Evolutionary conservation across 2,329 filamentous ascomycete genomes (phyloP).

Genomic region (Orbilia brochopaga): DNA sequence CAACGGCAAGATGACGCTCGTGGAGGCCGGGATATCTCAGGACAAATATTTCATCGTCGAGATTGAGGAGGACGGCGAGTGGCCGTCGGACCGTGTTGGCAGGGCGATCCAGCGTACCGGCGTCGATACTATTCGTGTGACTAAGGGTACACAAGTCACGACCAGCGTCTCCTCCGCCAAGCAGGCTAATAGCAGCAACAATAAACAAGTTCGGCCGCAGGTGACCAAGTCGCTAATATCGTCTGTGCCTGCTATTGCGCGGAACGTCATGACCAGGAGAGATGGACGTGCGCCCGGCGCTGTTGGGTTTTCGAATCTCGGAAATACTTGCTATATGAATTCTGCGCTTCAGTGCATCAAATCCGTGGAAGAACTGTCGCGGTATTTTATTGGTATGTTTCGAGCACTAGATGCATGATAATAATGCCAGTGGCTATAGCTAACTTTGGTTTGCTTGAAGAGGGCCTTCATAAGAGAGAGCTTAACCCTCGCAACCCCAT

Average conservation of each 20-base stretch:
- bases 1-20: constrained; percentile 57
- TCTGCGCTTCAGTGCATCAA: constrained; percentile 93
- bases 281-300: constrained; percentile 75
- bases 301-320: constrained; percentile 84
- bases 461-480: constrained; percentile 75
- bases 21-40: constrained; percentile 56
- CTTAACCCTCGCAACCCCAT: constrained; percentile 85
- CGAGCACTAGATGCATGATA: constrained; percentile 30
- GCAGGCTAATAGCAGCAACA: constrained; percentile 41
- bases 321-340: constrained; percentile 99
- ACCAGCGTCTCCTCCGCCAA: constrained; percentile 50
- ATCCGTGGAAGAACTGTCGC: constrained; percentile 88
- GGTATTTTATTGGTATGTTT: constrained; percentile 76
- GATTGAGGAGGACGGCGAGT: constrained; percentile 45
- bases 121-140: constrained; percentile 42
- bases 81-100: constrained; percentile 36
- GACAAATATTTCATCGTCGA: constrained; percentile 51
- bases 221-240: constrained; percentile 63
- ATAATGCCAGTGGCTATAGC: constrained; percentile 5
- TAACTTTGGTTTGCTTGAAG: constrained; percentile 55
- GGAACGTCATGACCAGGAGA: constrained; percentile 70
- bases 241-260: constrained; percentile 70
- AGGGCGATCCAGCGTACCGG: constrained; percentile 52
- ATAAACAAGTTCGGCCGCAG: constrained; percentile 56
- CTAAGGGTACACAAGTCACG: constrained; percentile 51